Evolutionary conservation across 805 yeast genomes (phyloP).

Genomic region (Wickerhamiella australiensis): DNA sequence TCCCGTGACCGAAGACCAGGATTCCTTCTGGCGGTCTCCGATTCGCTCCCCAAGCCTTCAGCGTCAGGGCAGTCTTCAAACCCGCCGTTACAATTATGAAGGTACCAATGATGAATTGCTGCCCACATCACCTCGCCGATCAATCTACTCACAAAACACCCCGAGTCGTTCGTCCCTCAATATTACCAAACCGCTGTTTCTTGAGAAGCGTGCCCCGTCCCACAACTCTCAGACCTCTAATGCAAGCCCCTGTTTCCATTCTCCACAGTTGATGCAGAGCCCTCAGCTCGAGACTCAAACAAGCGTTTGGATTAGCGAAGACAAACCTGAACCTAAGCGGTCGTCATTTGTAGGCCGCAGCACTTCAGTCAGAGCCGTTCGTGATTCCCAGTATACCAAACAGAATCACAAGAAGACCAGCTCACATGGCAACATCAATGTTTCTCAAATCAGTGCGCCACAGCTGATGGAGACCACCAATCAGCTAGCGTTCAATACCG

Average conservation of each 20-base stretch:
- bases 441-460: conserved; percentile 3
- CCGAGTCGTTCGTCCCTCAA: conserved; percentile 1
- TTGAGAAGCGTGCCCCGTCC: not conserved
- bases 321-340: conserved; percentile 2
- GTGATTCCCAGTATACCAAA: not conserved
- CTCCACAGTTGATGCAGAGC: conserved; percentile 6
- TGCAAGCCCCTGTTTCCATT: not conserved
- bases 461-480: conserved; percentile 7
- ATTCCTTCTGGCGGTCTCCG: not conserved
- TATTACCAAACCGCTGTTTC: not conserved
- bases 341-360: conserved; percentile 10
- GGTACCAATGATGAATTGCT: not conserved
- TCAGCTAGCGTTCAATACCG: not conserved
- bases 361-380: not conserved
- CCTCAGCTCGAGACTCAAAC: conserved; percentile 3
- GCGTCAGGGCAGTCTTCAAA: conserved; percentile 9
- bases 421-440: not conserved
- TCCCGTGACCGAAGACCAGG: not conserved
- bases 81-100: conserved; percentile 1
- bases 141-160: not conserved
- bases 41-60: not conserved
- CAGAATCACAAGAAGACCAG: not conserved
- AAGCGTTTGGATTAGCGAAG: conserved; percentile 9
- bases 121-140: conserved; percentile 6
- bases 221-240: not conserved